These are phyloP conservation scores for Blastobotrys robertii DNA, from an alignment of 805 yeast species.

Conservation along the genomic window DNA sequence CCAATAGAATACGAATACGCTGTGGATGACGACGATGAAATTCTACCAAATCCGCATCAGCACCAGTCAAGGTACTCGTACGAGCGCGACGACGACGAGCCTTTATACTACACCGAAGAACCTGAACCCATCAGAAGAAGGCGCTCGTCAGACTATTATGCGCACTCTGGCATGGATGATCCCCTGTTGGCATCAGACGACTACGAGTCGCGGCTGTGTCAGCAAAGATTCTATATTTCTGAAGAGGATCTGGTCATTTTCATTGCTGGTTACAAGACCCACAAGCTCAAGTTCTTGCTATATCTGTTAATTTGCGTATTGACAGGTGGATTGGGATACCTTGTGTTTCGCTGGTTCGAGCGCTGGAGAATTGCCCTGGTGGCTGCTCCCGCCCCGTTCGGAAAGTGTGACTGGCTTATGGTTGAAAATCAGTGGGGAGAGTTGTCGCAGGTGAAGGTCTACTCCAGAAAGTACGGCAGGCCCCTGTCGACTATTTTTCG, in stretches of 20 bases:
- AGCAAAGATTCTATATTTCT: conserved; percentile 81
- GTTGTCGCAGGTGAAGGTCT: conserved; percentile 48
- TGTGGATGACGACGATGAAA: conserved; percentile 14
- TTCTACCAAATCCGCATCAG: conserved; percentile 7
- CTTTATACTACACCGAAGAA: conserved; percentile 5
- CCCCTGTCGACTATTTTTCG: conserved; percentile 60
- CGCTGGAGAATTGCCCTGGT: conserved; percentile 53
- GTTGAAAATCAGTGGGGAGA: conserved; percentile 93
- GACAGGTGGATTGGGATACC: conserved; percentile 65
- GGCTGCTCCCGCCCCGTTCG: conserved; percentile 62
- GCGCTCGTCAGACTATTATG: conserved; percentile 11
- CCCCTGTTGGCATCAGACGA: conserved; percentile 10
- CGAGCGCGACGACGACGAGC: conserved; percentile 6
- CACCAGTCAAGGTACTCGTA: conserved; percentile 6
- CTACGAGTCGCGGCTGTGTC: conserved; percentile 2
- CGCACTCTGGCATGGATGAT: conserved; percentile 1
- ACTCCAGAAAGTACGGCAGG: conserved; percentile 55
- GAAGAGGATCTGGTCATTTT: conserved; percentile 94
- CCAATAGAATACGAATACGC: conserved; percentile 22
- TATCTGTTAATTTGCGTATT: conserved; percentile 46
- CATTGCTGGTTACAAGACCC: conserved; percentile 76
- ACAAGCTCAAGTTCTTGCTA: conserved; percentile 34
- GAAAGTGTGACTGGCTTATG: conserved; percentile 84
- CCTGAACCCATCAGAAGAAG: conserved; percentile 4
- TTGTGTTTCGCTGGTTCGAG: conserved; percentile 81